Evolutionary conservation across 1,284 basidiomycete genomes (phyloP).

Genomic region (Leccinum idahoense): DNA sequence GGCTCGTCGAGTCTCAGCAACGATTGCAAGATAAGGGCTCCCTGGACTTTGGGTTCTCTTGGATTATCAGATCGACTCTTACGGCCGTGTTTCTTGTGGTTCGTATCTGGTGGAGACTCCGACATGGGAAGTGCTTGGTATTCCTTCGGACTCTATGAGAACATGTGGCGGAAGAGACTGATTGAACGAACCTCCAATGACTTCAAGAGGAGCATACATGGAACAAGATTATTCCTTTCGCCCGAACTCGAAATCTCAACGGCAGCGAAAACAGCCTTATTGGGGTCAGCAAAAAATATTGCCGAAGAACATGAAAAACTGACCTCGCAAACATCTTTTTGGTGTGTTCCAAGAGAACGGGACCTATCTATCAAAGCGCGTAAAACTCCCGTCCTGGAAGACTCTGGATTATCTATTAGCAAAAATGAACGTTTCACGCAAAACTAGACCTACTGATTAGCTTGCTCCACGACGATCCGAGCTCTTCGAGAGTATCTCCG

Average conservation of each 20-base stretch:
- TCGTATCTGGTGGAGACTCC: slow-evolving; percentile 8
- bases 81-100: slow-evolving; percentile 16
- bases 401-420: slow-evolving; percentile 33
- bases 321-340: slow-evolving; percentile 46
- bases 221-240: slow-evolving; percentile 48
- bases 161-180: background rate
- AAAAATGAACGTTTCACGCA: slow-evolving; percentile 8
- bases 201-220: slow-evolving; percentile 62
- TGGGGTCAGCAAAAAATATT: slow-evolving; percentile 1
- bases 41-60: slow-evolving; percentile 73
- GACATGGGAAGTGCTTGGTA: slow-evolving; percentile 23
- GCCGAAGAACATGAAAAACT: slow-evolving; percentile 8
- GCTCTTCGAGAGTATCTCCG: slow-evolving; percentile 50
- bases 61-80: slow-evolving; percentile 28
- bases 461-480: slow-evolving; percentile 49
- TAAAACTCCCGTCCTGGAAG: slow-evolving; percentile 60
- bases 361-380: slow-evolving; percentile 70
- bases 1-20: slow-evolving; percentile 65
- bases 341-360: slow-evolving; percentile 39
- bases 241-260: slow-evolving; percentile 51
- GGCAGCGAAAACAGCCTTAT: slow-evolving; percentile 55
- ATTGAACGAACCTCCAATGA: slow-evolving; percentile 43
- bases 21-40: slow-evolving; percentile 80
- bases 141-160: slow-evolving; percentile 30
- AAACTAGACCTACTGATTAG: slow-evolving; percentile 45